phyloP scores from a whole-genome alignment of 2,329 filamentous ascomycete genomes.

The Sarocladium strictum region DNA sequence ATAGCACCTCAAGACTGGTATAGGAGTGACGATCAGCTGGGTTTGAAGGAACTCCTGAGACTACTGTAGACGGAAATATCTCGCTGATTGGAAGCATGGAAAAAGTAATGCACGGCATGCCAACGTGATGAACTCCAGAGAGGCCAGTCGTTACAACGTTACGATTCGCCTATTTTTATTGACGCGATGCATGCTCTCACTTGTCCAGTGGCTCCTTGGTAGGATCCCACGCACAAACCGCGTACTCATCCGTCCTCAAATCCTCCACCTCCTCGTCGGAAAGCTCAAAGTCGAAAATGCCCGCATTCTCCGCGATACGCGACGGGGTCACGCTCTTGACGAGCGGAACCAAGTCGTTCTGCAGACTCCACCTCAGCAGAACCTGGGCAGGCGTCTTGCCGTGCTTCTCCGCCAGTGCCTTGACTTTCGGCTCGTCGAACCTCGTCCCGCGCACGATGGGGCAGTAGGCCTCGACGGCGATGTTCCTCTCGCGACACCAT shows the following conservation, averaged over 20 bases:
- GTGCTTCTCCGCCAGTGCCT: constrained; percentile 45
- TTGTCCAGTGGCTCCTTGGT: constrained; percentile 34
- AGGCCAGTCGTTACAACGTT: too few relatives aligned
- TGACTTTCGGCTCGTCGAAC: constrained; percentile 45
- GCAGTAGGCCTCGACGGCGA: too few relatives aligned
- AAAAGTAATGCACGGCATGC: too few relatives aligned
- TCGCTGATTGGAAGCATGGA: too few relatives aligned
- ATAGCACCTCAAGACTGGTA: too few relatives aligned
- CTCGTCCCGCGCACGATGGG: constrained; percentile 54
- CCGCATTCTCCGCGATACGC: constrained; percentile 61
- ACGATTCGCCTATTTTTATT: too few relatives aligned
- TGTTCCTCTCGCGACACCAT: too few relatives aligned
- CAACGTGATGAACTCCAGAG: too few relatives aligned
- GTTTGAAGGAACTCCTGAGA: too few relatives aligned
- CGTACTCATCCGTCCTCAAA: constrained; percentile 45
- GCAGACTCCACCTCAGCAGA: constrained; percentile 54
- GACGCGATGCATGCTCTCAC: too few relatives aligned
- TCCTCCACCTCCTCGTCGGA: constrained; percentile 44
- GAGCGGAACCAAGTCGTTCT: constrained; percentile 59
- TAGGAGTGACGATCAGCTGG: too few relatives aligned
- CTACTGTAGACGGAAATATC: too few relatives aligned
- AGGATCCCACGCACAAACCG: constrained; percentile 53
- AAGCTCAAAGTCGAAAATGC: constrained; percentile 23
- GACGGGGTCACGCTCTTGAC: constrained; percentile 64
- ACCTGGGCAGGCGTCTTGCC: constrained; percentile 46